Conservation (phyloP, 352 stramenopile species). For the Globisporangium yorkense region DNA sequence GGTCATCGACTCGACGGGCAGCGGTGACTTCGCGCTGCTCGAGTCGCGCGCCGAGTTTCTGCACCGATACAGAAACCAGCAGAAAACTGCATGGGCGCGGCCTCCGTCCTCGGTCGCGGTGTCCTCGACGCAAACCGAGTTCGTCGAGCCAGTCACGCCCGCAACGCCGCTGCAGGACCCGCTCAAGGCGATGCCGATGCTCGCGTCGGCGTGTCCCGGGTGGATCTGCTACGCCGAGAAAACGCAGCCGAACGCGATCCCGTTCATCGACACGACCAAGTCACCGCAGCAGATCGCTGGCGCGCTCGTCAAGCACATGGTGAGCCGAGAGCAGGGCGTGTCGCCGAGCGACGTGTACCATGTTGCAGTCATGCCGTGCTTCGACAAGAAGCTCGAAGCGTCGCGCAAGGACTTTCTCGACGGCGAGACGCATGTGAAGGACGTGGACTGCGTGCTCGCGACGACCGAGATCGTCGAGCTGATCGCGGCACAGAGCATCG, state of each 20-base stretch:
- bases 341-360: conserved; percentile 84
- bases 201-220: conserved; percentile 95
- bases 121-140: conserved; percentile 66
- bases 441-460: conserved; percentile 94
- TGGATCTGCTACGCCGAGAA: conserved; percentile 99
- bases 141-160: conserved; percentile 42
- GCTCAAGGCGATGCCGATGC: conserved; percentile 81
- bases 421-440: conserved; percentile 54
- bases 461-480: conserved; percentile 80
- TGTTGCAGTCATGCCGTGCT: conserved; percentile 97
- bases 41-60: conserved; percentile 91
- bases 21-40: conserved; percentile 90
- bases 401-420: conserved; percentile 89
- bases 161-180: conserved; percentile 58
- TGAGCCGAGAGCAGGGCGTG: conserved; percentile 54
- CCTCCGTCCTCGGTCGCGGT: conserved; percentile 67
- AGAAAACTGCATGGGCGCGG: conserved; percentile 57
- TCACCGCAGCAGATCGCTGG: conserved; percentile 94
- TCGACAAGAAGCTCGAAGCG: conserved; percentile 98
- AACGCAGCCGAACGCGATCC: conserved; percentile 91
- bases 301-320: conserved; percentile 73
- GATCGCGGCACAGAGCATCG: conserved; percentile 42
- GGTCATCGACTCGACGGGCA: conserved; percentile 90
- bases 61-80: conserved; percentile 71
- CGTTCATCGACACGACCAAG: conserved; percentile 93